Base-by-base conservation (phyloP, 768 basidiomycete genomes). In the Termitomyces sp. region DNA sequence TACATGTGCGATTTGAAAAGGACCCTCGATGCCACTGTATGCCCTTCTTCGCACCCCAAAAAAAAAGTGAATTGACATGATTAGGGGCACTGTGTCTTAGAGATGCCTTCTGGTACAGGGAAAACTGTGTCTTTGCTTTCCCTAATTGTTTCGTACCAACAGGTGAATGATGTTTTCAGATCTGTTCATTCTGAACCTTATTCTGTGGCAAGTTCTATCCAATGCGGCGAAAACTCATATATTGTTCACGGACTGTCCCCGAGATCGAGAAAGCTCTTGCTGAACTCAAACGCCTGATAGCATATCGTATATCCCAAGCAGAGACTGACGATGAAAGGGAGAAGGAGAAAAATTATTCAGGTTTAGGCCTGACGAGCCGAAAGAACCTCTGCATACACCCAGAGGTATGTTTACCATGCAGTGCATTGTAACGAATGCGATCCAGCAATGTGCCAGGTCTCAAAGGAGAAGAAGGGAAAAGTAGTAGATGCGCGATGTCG, bases 41-140 rank as follows among this genome's bases (percentile, higher is more conserved):
- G 49, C 61, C 32, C 44, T 24, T 48, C 57, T 61, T 55, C 12
- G 51, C 16, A n/a, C 58, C 44, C 24, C n/a, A 33, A 7, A n/a
- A 35, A 33, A 28, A 18, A 33, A 46, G 12, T 54, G 33, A 44
- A 40, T 32, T 32, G 35, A 51, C 40, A 38, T 35, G 4, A 45
- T 32, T 51, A 98, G 95, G 97, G 97, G 54, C 97, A 99, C 67
- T 98, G 97, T 73, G 94, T 98, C n/a, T 83, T 99, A 40, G 97
- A 99, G 79, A 99, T 99, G 97, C 97, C 97, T 63, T 98, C 97
- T 12, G 97, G 97, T 16, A 99, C 97, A 22, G 97, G 97, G 24
- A 99, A 99, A 79, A 99, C 97, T 0, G 97, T 99, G 28, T 98
- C 95, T 12, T 79, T 99, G 9, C 80, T 99, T 18, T 95, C 93